Evolutionary conservation across 768 basidiomycete species (phyloP), one percentile per base, ranked within the genome.

Genomic region (Leucocoprinus birnbaumii): DNA sequence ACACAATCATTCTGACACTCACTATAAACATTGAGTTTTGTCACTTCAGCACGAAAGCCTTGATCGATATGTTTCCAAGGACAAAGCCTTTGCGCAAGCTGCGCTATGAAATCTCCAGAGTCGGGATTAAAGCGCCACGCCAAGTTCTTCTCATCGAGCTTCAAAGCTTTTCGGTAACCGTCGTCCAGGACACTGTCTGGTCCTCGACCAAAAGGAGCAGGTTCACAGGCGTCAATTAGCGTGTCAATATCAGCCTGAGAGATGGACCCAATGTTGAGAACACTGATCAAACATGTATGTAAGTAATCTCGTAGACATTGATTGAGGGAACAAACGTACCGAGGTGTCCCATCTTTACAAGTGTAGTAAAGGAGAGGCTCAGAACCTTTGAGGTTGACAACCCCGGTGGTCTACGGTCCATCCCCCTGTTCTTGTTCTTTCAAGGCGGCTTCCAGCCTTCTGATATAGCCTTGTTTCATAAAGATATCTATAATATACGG

Each of bases 121-220:
- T 9, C 24, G 11, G 61, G 61, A 7, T 71, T 65, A 42, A 79
- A 65, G 2, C 63, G 68, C 1, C 66, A 63, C 0, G 69, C 46
- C 56, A 82, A 81, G 10, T 65, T 40, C 2, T 54, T 34, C 0
- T 57, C 34, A 47, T 78, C 74, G 61, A 82, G 60, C 64, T 79
- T 80, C 5, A 74, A 67, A 0, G 73, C 76, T 56, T 76, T 78
- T 14, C 77, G 67, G 56, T 79, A 80, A 5, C 70, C 63, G 42
- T 76, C 73, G 56, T 80, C 79, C 2, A 73, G 57, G 0, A 78
- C 70, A 26, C 76, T 67, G 35, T 75, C 51, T 4, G 69, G 48
- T 21, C 66, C 61, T 0, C 44, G 35, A 2, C 79, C 46, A n/a
- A 47, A 47, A 26, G 25, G n/a, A 25, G 46, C 46, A 27, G 26